Conservation (phyloP, 2,329 filamentous ascomycete species). For the Penicillium sp. region DNA sequence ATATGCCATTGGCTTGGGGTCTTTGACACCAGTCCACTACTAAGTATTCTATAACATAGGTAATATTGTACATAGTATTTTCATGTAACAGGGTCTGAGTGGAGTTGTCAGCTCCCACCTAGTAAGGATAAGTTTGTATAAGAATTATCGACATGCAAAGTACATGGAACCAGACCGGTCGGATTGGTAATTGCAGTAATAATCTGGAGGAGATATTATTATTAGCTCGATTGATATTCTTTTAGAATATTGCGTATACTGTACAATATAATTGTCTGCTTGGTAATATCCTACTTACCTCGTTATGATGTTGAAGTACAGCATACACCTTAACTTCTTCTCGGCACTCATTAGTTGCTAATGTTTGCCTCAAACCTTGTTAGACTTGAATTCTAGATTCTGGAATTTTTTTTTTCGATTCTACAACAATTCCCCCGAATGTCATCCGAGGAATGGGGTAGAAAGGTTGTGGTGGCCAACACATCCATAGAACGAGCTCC, state of each 20-base stretch:
- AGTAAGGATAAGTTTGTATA: neutral
- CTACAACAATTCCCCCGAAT: neutral
- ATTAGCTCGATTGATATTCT: neutral
- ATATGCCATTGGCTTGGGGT: neutral
- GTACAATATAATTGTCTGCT: neutral
- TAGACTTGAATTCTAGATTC: neutral
- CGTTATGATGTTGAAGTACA: neutral
- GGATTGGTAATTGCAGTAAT: neutral
- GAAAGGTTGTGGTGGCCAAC: slow-evolving; percentile 6
- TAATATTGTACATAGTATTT: neutral
- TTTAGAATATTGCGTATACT: neutral
- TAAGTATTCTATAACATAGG: too few relatives aligned
- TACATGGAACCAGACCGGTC: neutral
- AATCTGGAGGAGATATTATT: neutral
- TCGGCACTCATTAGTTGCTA: neutral
- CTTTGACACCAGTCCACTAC: neutral
- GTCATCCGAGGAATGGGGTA: neutral
- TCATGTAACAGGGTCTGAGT: neutral
- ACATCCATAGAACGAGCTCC: neutral
- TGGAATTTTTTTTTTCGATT: neutral
- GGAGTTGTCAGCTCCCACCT: neutral
- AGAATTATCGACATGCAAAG: neutral
- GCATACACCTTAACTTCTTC: neutral
- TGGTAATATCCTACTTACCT: neutral
- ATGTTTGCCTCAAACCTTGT: neutral